A percentile compares a stretch with the other conserved stretches of the same genome.
These are phyloP conservation scores for Hypoxylon lienhwacheense DNA, from an alignment of 495 filamentous ascomycete species.

Conservation along the genomic window DNA sequence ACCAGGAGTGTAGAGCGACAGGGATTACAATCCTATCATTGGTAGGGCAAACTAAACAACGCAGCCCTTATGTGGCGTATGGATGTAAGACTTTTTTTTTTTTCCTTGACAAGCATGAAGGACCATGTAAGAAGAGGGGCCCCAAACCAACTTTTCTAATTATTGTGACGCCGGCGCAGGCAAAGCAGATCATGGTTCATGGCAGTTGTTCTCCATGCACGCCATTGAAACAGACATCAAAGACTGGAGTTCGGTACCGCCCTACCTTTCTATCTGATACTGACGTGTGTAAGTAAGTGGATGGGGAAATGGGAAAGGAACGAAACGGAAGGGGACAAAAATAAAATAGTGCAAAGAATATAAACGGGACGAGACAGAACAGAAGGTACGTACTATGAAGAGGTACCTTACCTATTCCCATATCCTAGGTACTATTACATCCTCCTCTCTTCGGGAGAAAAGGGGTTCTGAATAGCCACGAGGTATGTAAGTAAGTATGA, in stretches of 20 bases:
- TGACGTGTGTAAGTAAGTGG: constrained; percentile 25
- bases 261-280: constrained; percentile 18
- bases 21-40: constrained; percentile 28
- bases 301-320: constrained; percentile 3
- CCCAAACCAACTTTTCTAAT: constrained; percentile 39
- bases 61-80: constrained; percentile 25
- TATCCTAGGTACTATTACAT: too few species aligned
- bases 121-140: constrained; percentile 36
- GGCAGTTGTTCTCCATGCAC: constrained; percentile 36
- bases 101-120: constrained; percentile 38
- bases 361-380: constrained; percentile 1
- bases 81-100: too few species aligned
- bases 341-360: not conserved
- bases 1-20: constrained; percentile 16
- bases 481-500: not conserved
- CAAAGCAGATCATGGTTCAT: constrained; percentile 43
- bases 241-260: constrained; percentile 35
- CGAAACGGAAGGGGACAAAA: not conserved
- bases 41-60: constrained; percentile 31
- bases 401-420: not conserved
- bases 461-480: not conserved
- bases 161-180: constrained; percentile 37
- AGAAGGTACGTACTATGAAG: not conserved
- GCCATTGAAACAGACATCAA: constrained; percentile 36
- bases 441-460: not conserved